Base-by-base conservation (phyloP, 2,329 filamentous ascomycete species). In the Lithohypha guttulata region DNA sequence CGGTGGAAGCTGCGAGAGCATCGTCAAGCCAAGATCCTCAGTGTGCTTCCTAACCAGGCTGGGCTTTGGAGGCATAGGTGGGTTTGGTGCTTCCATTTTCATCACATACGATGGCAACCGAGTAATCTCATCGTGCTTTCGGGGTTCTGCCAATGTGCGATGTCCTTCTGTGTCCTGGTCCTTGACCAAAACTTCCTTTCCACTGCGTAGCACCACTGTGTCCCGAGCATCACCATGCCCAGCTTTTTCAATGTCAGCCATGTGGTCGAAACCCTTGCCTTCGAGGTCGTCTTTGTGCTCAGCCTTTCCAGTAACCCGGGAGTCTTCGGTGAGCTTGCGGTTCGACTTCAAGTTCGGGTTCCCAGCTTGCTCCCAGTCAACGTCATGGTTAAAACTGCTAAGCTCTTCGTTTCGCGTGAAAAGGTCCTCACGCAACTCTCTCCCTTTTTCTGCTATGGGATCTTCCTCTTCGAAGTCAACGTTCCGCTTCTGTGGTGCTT, bases 301-400 rank as follows among this genome's bases (percentile, higher is more conserved):
- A 4, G 66, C 51, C 51, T 81, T 81, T 11, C 67, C 64, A 11
- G 68, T 72, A n/a, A 81, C 68, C 34, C 73, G 68, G 7, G 69
- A 57, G 50, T 81, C 77, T 15, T 66, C 59, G 19, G 67, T 75
- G 41, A 67, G 60, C 47, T 71, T 75, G 51, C 70, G 71, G 50
- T 61, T 67, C 27, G 63, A 59, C 49, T 69, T 67, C 31, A 75
- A 59, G 47, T 77, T 71, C 15, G 71, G 71, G 45, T 73, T 77
- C 42, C 69, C 65, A 34, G 64, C 64, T 51, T 73, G 69, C 39
- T 74, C 69, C 60, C 75, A 74, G 45, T 79, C 72, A 9, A 81
- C 73, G 54, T 86, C 81, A 50, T 84, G 79, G 50, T 87, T 89
- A 63, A 84, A 83, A 55, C 81, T 86, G 42, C 68, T 64, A 46